Evolutionary conservation across 2,329 filamentous ascomycete species (phyloP).

Genomic region (Juglanconis oblonga): DNA sequence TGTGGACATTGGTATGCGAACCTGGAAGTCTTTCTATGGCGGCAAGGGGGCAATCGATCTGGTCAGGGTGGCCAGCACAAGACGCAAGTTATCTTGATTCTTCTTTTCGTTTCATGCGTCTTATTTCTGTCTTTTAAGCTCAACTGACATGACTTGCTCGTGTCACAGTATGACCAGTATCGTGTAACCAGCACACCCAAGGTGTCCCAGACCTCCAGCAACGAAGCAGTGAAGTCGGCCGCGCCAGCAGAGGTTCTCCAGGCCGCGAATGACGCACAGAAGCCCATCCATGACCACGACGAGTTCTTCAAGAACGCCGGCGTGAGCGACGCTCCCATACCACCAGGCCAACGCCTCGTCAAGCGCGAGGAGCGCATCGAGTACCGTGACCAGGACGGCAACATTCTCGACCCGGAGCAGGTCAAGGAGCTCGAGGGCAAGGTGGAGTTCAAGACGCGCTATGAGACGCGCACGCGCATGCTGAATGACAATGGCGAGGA

Average conservation of each 20-base stretch:
- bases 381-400: slow-evolving; percentile 92
- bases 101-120: background rate
- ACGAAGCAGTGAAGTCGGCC: slow-evolving; percentile 19
- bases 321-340: slow-evolving; percentile 49
- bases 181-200: slow-evolving; percentile 15
- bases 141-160: background rate
- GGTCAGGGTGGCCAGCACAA: background rate
- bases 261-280: slow-evolving; percentile 17
- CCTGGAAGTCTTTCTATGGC: slow-evolving; percentile 8
- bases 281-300: slow-evolving; percentile 20
- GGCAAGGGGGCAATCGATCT: slow-evolving; percentile 9
- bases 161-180: slow-evolving; percentile 48
- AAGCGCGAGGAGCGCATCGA: slow-evolving; percentile 78
- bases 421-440: slow-evolving; percentile 85
- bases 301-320: slow-evolving; percentile 23
- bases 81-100: background rate
- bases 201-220: slow-evolving; percentile 8
- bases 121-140: background rate
- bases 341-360: slow-evolving; percentile 47
- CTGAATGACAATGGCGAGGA: slow-evolving; percentile 79
- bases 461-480: slow-evolving; percentile 88
- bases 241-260: slow-evolving; percentile 14
- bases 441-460: slow-evolving; percentile 91
- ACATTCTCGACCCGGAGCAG: slow-evolving; percentile 78
- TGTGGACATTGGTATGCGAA: background rate